These are phyloP conservation scores for Colletotrichum navitas DNA, from an alignment of 2,329 filamentous ascomycete genomes.

Conservation along the genomic window DNA sequence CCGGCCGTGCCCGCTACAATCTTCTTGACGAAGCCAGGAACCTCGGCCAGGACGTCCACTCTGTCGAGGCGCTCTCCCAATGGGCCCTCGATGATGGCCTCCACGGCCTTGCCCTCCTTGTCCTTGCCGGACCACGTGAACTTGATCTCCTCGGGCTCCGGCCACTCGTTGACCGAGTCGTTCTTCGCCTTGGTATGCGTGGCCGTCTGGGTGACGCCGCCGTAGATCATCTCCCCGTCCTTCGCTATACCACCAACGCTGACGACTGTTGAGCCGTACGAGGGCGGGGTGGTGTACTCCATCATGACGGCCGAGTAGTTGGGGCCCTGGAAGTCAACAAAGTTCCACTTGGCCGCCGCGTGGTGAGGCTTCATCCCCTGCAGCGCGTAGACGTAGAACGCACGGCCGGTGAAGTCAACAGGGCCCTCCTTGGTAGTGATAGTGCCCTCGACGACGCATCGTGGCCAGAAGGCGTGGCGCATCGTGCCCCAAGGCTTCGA, in stretches of 20 bases:
- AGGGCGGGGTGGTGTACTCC: conserved; percentile 94
- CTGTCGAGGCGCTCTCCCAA: conserved; percentile 81
- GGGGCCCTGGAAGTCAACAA: conserved; percentile 89
- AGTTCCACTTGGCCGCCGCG: conserved; percentile 92
- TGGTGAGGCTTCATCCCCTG: conserved; percentile 99
- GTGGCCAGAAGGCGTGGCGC: conserved; percentile 94
- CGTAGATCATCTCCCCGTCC: conserved; percentile 83
- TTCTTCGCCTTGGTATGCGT: conserved; percentile 77
- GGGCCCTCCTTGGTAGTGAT: conserved; percentile 86
- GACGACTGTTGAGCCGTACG: conserved; percentile 88
- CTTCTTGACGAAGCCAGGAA: conserved; percentile 94
- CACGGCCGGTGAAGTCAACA: conserved; percentile 84
- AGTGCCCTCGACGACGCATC: conserved; percentile 83
- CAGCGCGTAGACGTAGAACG: conserved; percentile 84
- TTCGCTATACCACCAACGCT: conserved; percentile 85
- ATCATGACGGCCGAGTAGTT: conserved; percentile 91
- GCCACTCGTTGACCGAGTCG: conserved; percentile 88
- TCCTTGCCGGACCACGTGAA: conserved; percentile 84
- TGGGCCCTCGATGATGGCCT: conserved; percentile 76
- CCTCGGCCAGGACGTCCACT: conserved; percentile 96
- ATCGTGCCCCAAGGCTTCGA: conserved; percentile 91
- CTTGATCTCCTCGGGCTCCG: conserved; percentile 81
- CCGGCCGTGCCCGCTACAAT: conserved; percentile 90
- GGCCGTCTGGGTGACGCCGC: conserved; percentile 73
- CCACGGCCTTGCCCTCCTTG: conserved; percentile 80